phyloP scores from a whole-genome alignment of 2,329 filamentous ascomycete genomes.

The Pestalotiopsis sp. region DNA sequence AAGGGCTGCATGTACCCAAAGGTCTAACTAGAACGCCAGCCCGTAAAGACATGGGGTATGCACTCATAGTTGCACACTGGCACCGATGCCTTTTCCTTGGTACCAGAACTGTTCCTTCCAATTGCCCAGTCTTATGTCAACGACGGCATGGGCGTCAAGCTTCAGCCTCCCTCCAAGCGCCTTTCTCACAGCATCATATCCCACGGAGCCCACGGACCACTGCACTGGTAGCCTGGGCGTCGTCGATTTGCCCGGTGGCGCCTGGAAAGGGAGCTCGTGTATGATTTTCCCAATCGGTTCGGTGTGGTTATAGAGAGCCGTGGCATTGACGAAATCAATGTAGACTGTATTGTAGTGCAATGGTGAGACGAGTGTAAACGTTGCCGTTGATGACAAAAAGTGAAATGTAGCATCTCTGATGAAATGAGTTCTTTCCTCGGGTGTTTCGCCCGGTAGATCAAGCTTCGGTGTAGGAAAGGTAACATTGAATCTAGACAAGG shows the following conservation, averaged over 20 bases:
- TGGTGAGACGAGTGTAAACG: slow-evolving; percentile 82
- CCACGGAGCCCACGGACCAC: slow-evolving; percentile 76
- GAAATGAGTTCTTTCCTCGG: slow-evolving; percentile 62
- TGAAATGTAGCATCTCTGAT: slow-evolving; percentile 87
- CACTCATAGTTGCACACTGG: slow-evolving; percentile 56
- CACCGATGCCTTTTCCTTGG: slow-evolving; percentile 69
- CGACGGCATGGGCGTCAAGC: slow-evolving; percentile 76
- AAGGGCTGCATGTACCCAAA: background rate
- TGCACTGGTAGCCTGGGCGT: slow-evolving; percentile 81
- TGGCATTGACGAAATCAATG: slow-evolving; percentile 80
- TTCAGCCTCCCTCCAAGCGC: slow-evolving; percentile 81
- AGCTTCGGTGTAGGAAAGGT: slow-evolving; percentile 74
- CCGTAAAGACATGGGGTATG: slow-evolving; percentile 15
- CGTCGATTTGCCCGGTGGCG: slow-evolving; percentile 72
- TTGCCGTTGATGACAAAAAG: slow-evolving; percentile 81
- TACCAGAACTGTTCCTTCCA: slow-evolving; percentile 78
- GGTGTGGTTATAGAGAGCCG: slow-evolving; percentile 81
- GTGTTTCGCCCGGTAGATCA: slow-evolving; percentile 53
- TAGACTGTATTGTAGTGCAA: slow-evolving; percentile 72
- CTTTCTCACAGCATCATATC: slow-evolving; percentile 78
- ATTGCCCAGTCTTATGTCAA: slow-evolving; percentile 72
- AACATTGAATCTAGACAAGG: slow-evolving; percentile 72
- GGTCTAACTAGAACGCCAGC: background rate
- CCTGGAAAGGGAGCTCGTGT: slow-evolving; percentile 73
- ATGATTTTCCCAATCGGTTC: slow-evolving; percentile 77